Evolutionary conservation across 768 basidiomycete species (phyloP).

Genomic region (Collybia sordida): DNA sequence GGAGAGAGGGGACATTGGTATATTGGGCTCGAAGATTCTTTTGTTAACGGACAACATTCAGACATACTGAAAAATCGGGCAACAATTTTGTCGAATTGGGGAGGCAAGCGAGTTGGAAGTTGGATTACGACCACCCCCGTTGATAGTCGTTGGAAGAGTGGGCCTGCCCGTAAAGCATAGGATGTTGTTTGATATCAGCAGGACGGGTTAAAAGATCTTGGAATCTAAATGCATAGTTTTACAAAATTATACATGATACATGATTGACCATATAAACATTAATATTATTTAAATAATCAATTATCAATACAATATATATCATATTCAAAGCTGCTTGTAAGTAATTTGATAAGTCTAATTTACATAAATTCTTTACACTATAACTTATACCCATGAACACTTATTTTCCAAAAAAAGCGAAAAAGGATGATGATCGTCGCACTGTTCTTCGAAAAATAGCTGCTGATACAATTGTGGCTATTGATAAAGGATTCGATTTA

Average conservation of each 20-base stretch:
- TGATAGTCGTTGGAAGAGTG: slow-evolving; percentile 26
- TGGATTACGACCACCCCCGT: slow-evolving; percentile 8
- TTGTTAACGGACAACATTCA: slow-evolving; percentile 22
- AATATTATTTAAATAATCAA: too few species aligned
- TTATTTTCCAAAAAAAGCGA: neutral
- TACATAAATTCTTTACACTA: too few species aligned
- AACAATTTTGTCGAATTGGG: slow-evolving; percentile 26
- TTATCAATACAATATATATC: too few species aligned
- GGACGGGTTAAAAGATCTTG: too few species aligned
- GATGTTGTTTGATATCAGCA: too few species aligned
- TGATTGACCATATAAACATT: too few species aligned
- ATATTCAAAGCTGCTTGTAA: too few species aligned
- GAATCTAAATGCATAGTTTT: too few species aligned
- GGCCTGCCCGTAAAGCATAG: slow-evolving; percentile 18
- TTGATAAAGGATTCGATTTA: slow-evolving; percentile 41
- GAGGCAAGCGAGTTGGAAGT: slow-evolving; percentile 13
- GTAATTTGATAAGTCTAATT: too few species aligned
- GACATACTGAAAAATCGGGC: slow-evolving; percentile 21
- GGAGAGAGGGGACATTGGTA: slow-evolving; percentile 33
- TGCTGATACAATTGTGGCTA: slow-evolving; percentile 46
- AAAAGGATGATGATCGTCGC: slow-evolving; percentile 23
- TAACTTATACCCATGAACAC: too few species aligned
- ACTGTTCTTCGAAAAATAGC: slow-evolving; percentile 42
- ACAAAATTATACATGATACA: too few species aligned
- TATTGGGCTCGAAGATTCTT: slow-evolving; percentile 25